phyloP scores from a whole-genome alignment of 768 basidiomycete species.

The Paxillus rubicundulus region DNA sequence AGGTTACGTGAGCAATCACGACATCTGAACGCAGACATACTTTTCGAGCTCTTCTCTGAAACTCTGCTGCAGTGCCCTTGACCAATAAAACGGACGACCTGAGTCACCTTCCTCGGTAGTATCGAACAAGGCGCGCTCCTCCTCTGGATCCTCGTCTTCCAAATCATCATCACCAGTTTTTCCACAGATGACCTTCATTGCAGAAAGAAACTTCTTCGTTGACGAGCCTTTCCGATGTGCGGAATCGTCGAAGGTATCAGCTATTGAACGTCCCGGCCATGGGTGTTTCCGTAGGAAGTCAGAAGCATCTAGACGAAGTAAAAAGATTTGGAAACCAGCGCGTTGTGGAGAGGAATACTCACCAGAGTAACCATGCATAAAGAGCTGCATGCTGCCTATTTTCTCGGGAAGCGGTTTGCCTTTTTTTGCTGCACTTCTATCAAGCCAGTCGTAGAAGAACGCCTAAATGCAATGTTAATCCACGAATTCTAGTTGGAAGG shows the following conservation, averaged over 20 bases:
- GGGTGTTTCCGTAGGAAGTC: slow-evolving; percentile 85
- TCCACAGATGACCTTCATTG: slow-evolving; percentile 81
- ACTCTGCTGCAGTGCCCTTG: slow-evolving; percentile 67
- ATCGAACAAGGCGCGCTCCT: slow-evolving; percentile 68
- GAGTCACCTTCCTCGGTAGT: slow-evolving; percentile 55
- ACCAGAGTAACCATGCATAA: slow-evolving; percentile 83
- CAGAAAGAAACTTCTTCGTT: slow-evolving; percentile 63
- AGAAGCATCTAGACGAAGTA: slow-evolving; percentile 62
- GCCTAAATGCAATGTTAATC: slow-evolving; percentile 43
- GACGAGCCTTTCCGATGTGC: slow-evolving; percentile 70
- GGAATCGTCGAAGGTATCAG: slow-evolving; percentile 84
- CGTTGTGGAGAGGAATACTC: not conserved
- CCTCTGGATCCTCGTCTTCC: slow-evolving; percentile 72
- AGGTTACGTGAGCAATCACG: slow-evolving; percentile 7
- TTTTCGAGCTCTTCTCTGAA: slow-evolving; percentile 90
- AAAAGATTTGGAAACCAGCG: not conserved
- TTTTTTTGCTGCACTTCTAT: slow-evolving; percentile 77
- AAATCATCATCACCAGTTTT: slow-evolving; percentile 75
- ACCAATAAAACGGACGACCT: slow-evolving; percentile 79
- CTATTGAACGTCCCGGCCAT: slow-evolving; percentile 81
- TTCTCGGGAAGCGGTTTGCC: slow-evolving; percentile 83
- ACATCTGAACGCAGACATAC: slow-evolving; percentile 37
- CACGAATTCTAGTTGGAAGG: not conserved
- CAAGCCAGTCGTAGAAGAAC: slow-evolving; percentile 93
- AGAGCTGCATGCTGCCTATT: slow-evolving; percentile 88